These are phyloP conservation scores for Phytopythium delawarense DNA, from an alignment of 352 stramenopile genomes.

Conservation along the genomic window DNA sequence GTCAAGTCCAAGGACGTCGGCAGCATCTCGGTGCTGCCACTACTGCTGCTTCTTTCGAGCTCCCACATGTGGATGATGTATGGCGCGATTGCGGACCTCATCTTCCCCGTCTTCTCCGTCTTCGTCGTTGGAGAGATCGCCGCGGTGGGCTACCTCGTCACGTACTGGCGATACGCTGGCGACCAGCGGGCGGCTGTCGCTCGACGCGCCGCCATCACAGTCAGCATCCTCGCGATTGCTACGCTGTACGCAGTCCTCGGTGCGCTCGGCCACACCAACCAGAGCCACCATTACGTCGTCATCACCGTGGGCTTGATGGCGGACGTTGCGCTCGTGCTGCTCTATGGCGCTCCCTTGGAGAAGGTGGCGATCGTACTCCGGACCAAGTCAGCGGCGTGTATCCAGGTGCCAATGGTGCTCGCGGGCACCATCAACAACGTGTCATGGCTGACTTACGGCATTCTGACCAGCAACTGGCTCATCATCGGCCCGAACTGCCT, in stretches of 20 bases:
- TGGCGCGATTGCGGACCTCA: conserved; percentile 7
- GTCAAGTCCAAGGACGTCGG: conserved; percentile 35
- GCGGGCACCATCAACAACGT: conserved; percentile 45
- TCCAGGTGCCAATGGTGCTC: conserved; percentile 33
- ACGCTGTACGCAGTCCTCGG: conserved; percentile 25
- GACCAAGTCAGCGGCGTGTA: conserved; percentile 27
- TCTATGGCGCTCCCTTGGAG: conserved; percentile 40
- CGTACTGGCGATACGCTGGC: conserved; percentile 23
- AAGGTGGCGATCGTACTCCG: conserved; percentile 29
- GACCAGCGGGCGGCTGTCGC: conserved; percentile 14
- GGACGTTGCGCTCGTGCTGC: conserved; percentile 23
- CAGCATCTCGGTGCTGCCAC: conserved; percentile 27
- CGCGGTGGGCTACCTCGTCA: conserved; percentile 20
- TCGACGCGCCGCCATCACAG: conserved; percentile 12
- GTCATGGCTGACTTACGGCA: conserved; percentile 46
- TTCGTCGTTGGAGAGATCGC: conserved; percentile 32
- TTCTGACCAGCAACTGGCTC: conserved; percentile 45
- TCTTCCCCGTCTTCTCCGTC: conserved; percentile 31
- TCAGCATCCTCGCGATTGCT: conserved; percentile 15
- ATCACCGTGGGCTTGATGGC: conserved; percentile 30
- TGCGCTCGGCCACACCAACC: conserved; percentile 17
- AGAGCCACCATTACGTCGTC: conserved; percentile 21
- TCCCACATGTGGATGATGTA: conserved; percentile 28
- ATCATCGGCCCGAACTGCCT: conserved; percentile 43
- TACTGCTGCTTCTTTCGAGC: conserved; percentile 33